A percentile compares a stretch with the other conserved stretches of the same genome.
phyloP scores from a whole-genome alignment of 176 grass and related monocot genomes.

The Cymbopogon citratus region DNA sequence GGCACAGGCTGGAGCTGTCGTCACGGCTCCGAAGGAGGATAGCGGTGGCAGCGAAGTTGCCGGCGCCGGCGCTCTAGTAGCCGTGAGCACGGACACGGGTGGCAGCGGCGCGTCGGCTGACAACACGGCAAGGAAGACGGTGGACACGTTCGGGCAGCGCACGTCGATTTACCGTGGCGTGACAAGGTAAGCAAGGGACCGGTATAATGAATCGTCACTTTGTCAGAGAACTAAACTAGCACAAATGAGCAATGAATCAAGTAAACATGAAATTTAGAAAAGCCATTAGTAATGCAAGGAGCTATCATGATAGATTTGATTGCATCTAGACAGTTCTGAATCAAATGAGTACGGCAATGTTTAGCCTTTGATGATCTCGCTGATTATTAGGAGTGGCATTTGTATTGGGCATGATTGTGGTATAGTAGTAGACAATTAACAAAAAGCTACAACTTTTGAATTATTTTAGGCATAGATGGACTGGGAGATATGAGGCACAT shows the following conservation, averaged over 20 bases:
- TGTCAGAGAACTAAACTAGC: not conserved
- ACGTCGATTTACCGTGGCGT: slow-evolving; percentile 96
- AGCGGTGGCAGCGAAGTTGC: not conserved
- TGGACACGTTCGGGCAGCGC: slow-evolving; percentile 90
- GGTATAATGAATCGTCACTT: not conserved
- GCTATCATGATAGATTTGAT: slow-evolving; percentile 11
- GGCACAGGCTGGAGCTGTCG: not conserved
- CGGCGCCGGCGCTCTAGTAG: slow-evolving; percentile 22
- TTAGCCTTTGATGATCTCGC: not conserved
- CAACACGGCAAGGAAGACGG: slow-evolving; percentile 47
- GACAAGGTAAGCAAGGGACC: slow-evolving; percentile 56
- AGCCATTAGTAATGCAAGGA: not conserved
- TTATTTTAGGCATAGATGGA: slow-evolving; percentile 95
- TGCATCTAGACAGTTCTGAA: slow-evolving; percentile 14
- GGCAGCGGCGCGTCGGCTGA: slow-evolving; percentile 19
- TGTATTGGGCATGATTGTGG: slow-evolving; percentile 14
- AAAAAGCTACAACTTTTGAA: not conserved
- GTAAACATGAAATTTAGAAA: not conserved
- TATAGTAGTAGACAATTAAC: not conserved
- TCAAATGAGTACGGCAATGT: not conserved
- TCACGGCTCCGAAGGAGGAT: slow-evolving; percentile 20
- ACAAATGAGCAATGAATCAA: not conserved
- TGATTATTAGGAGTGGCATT: slow-evolving; percentile 1
- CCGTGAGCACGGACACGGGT: slow-evolving; percentile 2
- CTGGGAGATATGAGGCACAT: slow-evolving; percentile 92